A percentile compares a stretch with the other conserved stretches of the same genome.
phyloP scores from a whole-genome alignment of 202 grass and related monocot species.

The Panicum hallii region DNA sequence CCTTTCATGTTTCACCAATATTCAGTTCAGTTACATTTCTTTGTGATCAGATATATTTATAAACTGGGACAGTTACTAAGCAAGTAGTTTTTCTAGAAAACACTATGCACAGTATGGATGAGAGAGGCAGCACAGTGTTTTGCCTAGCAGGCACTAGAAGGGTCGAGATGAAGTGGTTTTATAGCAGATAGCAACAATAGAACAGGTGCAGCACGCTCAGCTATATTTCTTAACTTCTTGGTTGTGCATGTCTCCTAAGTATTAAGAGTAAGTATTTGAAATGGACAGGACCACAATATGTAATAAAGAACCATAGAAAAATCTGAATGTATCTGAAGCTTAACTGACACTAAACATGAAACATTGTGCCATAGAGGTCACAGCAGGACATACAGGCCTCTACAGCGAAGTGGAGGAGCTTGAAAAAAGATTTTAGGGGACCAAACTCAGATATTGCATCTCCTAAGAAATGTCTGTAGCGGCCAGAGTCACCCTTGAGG shows the following conservation, averaged over 20 bases:
- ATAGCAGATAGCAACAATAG: neutral
- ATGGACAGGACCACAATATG: neutral
- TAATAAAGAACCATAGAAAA: neutral
- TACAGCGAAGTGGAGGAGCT: neutral
- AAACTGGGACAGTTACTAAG: conserved; percentile 19
- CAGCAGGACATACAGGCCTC: neutral
- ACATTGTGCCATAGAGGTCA: neutral
- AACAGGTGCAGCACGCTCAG: neutral
- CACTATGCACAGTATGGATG: conserved; percentile 23
- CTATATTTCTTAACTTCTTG: neutral
- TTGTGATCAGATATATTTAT: neutral
- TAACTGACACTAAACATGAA: neutral
- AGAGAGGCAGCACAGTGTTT: conserved; percentile 4
- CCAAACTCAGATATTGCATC: conserved; percentile 2
- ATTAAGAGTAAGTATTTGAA: neutral
- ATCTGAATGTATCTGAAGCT: neutral
- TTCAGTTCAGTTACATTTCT: conserved; percentile 13
- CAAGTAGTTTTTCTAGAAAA: neutral
- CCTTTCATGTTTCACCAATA: neutral
- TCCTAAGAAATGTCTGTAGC: conserved; percentile 6
- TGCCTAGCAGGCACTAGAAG: neutral
- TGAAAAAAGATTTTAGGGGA: neutral
- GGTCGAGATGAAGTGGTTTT: neutral
- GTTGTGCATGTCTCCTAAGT: neutral
- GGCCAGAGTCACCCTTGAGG: neutral